Evolutionary conservation across 2,329 filamentous ascomycete genomes (phyloP).

Genomic region (Penicillium hesseltinei): DNA sequence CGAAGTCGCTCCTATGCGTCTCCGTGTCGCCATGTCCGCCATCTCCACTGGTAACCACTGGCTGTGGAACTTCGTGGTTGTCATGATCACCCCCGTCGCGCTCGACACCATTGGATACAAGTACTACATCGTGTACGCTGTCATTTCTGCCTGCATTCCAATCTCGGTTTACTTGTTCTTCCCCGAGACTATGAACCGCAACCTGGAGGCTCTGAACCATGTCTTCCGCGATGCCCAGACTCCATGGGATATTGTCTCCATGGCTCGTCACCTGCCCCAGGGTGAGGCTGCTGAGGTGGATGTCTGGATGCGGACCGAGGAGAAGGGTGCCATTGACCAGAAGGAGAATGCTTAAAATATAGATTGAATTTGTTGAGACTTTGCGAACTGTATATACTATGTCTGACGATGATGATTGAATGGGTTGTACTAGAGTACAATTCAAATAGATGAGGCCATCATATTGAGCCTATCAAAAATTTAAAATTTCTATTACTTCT

Average conservation of each 20-base stretch:
- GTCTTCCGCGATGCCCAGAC: slow-evolving; percentile 25
- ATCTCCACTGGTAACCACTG: slow-evolving; percentile 25
- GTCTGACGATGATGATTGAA: slow-evolving; percentile 2
- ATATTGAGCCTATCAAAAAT: neutral
- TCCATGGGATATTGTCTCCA: slow-evolving; percentile 25
- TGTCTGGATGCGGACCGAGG: slow-evolving; percentile 17
- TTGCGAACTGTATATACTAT: slow-evolving; percentile 6
- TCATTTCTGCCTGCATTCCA: slow-evolving; percentile 23
- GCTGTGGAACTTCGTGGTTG: slow-evolving; percentile 27
- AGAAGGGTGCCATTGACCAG: slow-evolving; percentile 20
- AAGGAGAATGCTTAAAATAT: slow-evolving; percentile 17
- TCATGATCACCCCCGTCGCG: slow-evolving; percentile 24
- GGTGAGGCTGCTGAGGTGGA: slow-evolving; percentile 24
- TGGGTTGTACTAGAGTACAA: neutral
- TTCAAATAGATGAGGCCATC: neutral
- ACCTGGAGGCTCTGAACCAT: slow-evolving; percentile 24
- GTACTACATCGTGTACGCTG: slow-evolving; percentile 24
- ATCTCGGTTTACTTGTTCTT: slow-evolving; percentile 22
- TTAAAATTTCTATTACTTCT: neutral
- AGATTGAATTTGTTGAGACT: neutral
- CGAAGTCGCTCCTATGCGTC: slow-evolving; percentile 24
- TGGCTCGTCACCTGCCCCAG: slow-evolving; percentile 23
- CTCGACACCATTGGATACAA: slow-evolving; percentile 24
- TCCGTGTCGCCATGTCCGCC: slow-evolving; percentile 25
- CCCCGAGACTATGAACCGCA: slow-evolving; percentile 28